Percentiles rank a stretch among this genome's conserved stretches.
These are phyloP conservation scores for thale cress (Arabidopsis thaliana) DNA, from an alignment of 345 rosid genomes.

Conservation along the genomic window DNA sequence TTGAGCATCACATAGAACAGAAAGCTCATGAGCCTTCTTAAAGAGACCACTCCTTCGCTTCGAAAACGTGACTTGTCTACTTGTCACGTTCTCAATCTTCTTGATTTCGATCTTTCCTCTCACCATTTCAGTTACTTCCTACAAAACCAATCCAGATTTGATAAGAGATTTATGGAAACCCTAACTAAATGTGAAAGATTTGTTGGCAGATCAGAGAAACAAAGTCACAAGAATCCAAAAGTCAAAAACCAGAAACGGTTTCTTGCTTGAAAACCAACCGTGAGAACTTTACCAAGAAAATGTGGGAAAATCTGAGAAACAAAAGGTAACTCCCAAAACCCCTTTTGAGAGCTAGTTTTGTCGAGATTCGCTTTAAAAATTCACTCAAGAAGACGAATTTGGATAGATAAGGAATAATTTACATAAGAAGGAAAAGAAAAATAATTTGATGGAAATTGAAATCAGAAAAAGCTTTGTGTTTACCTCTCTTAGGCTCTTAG, in stretches of 20 bases:
- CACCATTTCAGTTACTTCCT: slow-evolving; percentile 48
- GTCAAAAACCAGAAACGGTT: slow-evolving; percentile 21
- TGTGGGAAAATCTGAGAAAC: background rate
- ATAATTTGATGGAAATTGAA: slow-evolving; percentile 2
- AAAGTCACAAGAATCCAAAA: background rate
- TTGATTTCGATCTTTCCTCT: slow-evolving; percentile 64
- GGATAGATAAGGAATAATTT: background rate
- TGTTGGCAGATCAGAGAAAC: slow-evolving; percentile 8
- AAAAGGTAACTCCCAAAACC: background rate
- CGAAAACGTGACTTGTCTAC: slow-evolving; percentile 67
- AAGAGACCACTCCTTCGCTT: slow-evolving; percentile 60
- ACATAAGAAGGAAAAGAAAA: background rate
- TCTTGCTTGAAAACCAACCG: slow-evolving; percentile 12
- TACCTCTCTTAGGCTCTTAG: slow-evolving; percentile 16
- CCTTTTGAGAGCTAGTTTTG: slow-evolving; percentile 22
- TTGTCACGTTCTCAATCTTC: slow-evolving; percentile 57
- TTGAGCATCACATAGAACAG: slow-evolving; percentile 64
- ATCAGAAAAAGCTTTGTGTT: slow-evolving; percentile 31
- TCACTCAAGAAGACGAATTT: background rate
- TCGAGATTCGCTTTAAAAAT: slow-evolving; percentile 21
- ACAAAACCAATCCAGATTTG: slow-evolving; percentile 19
- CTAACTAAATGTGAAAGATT: slow-evolving; percentile 19
- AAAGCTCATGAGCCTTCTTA: slow-evolving; percentile 68
- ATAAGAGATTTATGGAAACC: slow-evolving; percentile 9
- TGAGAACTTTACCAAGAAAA: background rate